These are phyloP conservation scores for Populus alba DNA, from an alignment of 345 rosid genomes.

Conservation along the genomic window DNA sequence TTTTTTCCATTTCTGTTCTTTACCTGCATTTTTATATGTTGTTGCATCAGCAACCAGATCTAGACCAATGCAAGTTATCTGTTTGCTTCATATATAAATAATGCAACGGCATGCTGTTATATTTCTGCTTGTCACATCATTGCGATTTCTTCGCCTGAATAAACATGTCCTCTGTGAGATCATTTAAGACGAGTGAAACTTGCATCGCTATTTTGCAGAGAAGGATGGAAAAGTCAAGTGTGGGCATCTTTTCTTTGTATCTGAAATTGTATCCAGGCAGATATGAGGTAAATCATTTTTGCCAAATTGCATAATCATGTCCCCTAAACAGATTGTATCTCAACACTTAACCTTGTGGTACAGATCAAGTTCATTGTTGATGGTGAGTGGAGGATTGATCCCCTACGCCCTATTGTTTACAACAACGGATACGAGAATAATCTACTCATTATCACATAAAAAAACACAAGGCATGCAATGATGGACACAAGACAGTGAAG, in stretches of 20 bases:
- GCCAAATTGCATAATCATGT: not conserved
- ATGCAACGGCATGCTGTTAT: not conserved
- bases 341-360: constrained; percentile 2
- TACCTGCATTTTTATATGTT: not conserved
- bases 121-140: not conserved
- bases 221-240: constrained; percentile 76
- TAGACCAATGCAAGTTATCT: not conserved
- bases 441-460: constrained; percentile 58
- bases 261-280: constrained; percentile 84
- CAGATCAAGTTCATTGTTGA: constrained; percentile 94
- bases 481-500: not conserved
- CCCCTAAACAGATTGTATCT: not conserved
- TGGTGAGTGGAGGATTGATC: constrained; percentile 93
- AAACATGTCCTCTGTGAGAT: constrained; percentile 12
- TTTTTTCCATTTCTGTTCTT: not conserved
- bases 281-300: constrained; percentile 57
- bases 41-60: not conserved
- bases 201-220: constrained; percentile 45
- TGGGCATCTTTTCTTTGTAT: constrained; percentile 58
- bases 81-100: not conserved
- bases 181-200: not conserved
- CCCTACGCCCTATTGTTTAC: constrained; percentile 71
- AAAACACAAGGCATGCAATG: not conserved
- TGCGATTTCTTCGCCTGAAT: not conserved
- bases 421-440: constrained; percentile 69